phyloP scores from a whole-genome alignment of 1,284 basidiomycete species.

The Leccinum pachyderme region DNA sequence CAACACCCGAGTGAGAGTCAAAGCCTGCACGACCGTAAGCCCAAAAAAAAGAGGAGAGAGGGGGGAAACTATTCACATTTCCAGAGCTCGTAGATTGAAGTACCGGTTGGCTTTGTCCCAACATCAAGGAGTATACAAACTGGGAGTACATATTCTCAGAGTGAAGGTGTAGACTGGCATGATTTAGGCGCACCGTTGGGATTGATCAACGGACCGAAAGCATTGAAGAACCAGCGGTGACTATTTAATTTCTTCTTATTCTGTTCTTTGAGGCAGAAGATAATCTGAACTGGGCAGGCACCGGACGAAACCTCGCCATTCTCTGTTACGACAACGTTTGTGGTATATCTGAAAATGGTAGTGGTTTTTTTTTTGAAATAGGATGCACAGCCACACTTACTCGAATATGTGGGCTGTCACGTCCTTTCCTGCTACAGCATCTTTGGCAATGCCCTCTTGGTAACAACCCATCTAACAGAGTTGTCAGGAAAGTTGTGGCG shows the following conservation, averaged over 20 bases:
- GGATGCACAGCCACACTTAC: constrained; percentile 37
- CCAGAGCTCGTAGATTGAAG: constrained; percentile 95
- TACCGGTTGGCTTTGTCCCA: constrained; percentile 91
- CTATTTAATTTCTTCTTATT: constrained; percentile 95
- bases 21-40: constrained; percentile 55
- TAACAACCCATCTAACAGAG: constrained; percentile 84
- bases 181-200: constrained; percentile 59
- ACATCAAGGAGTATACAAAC: constrained; percentile 89
- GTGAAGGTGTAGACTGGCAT: not conserved
- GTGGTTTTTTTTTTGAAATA: constrained; percentile 7
- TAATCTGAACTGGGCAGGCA: constrained; percentile 84
- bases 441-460: constrained; percentile 94
- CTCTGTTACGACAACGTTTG: constrained; percentile 76
- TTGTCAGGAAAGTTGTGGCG: constrained; percentile 2
- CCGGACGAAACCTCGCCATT: constrained; percentile 85
- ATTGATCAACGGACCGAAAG: constrained; percentile 84
- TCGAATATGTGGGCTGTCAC: constrained; percentile 95
- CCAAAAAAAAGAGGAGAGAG: not conserved
- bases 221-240: constrained; percentile 98
- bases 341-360: constrained; percentile 59
- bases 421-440: constrained; percentile 88
- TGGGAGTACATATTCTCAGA: constrained; percentile 24
- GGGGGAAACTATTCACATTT: constrained; percentile 55
- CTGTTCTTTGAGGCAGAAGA: constrained; percentile 94
- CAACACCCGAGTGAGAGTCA: constrained; percentile 86